Conservation (phyloP, 2,329 filamentous ascomycete species). For the Bipolaris victoriae region DNA sequence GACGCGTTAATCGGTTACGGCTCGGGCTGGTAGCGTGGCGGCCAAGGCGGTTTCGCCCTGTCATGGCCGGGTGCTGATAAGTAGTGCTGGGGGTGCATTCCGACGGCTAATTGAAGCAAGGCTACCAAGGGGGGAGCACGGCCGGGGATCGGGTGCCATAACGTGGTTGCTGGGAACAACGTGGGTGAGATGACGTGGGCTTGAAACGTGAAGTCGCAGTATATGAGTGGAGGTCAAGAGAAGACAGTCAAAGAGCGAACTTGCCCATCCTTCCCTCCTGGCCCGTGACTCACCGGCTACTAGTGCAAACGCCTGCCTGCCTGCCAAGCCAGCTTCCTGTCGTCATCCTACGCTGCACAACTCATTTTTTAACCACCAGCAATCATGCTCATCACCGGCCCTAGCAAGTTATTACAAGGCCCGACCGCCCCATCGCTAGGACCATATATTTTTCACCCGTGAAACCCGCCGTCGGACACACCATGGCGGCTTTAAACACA, state of each 20-base stretch:
- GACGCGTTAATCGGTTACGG: background rate
- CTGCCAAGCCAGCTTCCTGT: constrained; percentile 19
- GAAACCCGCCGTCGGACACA: background rate
- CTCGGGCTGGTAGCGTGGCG: constrained; percentile 4
- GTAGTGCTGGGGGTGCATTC: background rate
- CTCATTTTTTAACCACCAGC: constrained; percentile 9
- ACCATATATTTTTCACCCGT: background rate
- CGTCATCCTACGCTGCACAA: constrained; percentile 29
- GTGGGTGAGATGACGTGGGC: background rate
- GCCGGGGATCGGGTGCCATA: background rate
- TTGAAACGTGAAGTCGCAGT: background rate
- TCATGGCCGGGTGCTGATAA: too few species aligned
- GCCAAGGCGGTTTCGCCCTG: background rate
- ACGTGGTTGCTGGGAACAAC: background rate
- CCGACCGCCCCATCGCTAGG: background rate
- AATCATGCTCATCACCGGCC: constrained; percentile 12
- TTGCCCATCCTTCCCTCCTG: background rate
- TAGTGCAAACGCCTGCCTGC: constrained; percentile 12
- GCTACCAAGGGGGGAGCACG: background rate
- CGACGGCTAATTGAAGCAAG: background rate
- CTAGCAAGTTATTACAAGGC: background rate
- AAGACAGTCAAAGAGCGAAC: background rate
- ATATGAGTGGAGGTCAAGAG: too few species aligned
- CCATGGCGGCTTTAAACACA: constrained; percentile 32
- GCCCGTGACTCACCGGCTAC: background rate